phyloP scores from a whole-genome alignment of 352 stramenopile genomes.

The Phytophthora sojae region DNA sequence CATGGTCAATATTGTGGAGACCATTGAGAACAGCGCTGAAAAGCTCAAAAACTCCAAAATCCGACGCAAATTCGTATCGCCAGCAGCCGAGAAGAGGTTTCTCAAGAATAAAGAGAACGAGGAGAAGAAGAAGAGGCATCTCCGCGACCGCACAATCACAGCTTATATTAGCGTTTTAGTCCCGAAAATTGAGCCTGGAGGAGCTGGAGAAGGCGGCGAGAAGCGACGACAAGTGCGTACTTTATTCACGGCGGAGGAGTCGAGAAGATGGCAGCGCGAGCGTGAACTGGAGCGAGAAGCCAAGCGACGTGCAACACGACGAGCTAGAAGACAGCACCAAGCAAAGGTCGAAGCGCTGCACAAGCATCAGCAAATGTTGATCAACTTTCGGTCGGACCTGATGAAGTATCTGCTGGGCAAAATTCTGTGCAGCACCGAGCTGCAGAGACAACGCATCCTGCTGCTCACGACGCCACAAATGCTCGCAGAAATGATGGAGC shows the following conservation, averaged over 20 bases:
- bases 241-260: constrained; percentile 65
- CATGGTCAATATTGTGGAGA: constrained; percentile 49
- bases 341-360: constrained; percentile 49
- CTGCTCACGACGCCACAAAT: constrained; percentile 61
- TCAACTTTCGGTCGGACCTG: constrained; percentile 53
- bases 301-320: constrained; percentile 46
- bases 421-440: constrained; percentile 58
- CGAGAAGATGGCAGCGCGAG: constrained; percentile 52
- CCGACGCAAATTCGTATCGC: constrained; percentile 51
- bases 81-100: constrained; percentile 55
- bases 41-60: constrained; percentile 34
- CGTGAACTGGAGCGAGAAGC: constrained; percentile 51
- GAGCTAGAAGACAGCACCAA: constrained; percentile 48
- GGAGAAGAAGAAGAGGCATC: constrained; percentile 51
- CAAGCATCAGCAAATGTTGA: constrained; percentile 56
- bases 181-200: constrained; percentile 17
- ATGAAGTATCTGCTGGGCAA: constrained; percentile 54
- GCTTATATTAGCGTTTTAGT: constrained; percentile 59
- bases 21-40: constrained; percentile 40
- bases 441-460: constrained; percentile 67
- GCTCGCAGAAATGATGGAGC: constrained; percentile 46
- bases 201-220: constrained; percentile 7
- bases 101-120: constrained; percentile 53
- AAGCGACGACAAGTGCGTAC: constrained; percentile 43
- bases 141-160: constrained; percentile 37